Evolutionary conservation across 2,329 filamentous ascomycete species (phyloP).

Genomic region (Exophiala phaeomuriformis): DNA sequence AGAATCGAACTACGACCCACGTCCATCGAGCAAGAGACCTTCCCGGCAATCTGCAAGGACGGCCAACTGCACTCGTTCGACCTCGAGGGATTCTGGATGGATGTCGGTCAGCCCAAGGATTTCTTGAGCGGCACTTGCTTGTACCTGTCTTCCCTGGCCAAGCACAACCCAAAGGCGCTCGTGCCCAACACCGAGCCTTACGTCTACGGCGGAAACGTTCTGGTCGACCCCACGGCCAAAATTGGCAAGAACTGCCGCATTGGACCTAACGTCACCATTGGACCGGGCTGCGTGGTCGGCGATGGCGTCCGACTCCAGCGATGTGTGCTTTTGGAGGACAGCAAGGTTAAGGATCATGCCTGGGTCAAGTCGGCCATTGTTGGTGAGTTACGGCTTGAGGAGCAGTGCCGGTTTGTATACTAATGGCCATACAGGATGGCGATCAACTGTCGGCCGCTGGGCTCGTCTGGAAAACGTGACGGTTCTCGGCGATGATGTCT

Average conservation of each 20-base stretch:
- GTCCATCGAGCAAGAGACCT: slow-evolving; percentile 97
- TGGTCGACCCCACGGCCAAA: slow-evolving; percentile 89
- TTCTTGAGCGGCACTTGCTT: slow-evolving; percentile 94
- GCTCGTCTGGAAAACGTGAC: slow-evolving; percentile 94
- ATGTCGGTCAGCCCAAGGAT: slow-evolving; percentile 96
- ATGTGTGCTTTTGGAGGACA: slow-evolving; percentile 78
- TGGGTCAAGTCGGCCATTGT: slow-evolving; percentile 99
- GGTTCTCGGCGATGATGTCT: slow-evolving; percentile 96
- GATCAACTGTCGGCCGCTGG: slow-evolving; percentile 92
- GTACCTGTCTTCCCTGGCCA: slow-evolving; percentile 85
- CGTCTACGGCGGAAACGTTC: slow-evolving; percentile 87
- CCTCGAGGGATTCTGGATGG: slow-evolving; percentile 98
- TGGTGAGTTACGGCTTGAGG: slow-evolving; percentile 33
- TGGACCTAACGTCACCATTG: slow-evolving; percentile 93
- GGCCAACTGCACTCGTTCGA: slow-evolving; percentile 92
- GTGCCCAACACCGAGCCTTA: slow-evolving; percentile 66
- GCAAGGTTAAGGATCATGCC: slow-evolving; percentile 96
- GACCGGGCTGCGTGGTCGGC: slow-evolving; percentile 82
- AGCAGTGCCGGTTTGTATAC: background rate
- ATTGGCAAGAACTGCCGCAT: slow-evolving; percentile 98
- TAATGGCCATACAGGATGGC: slow-evolving; percentile 57
- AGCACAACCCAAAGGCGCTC: slow-evolving; percentile 81
- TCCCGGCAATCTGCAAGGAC: slow-evolving; percentile 86
- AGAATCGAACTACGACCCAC: slow-evolving; percentile 95
- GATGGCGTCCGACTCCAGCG: slow-evolving; percentile 92